Base-by-base conservation (phyloP, 441 rosid species). In the Kokia cookei region DNA sequence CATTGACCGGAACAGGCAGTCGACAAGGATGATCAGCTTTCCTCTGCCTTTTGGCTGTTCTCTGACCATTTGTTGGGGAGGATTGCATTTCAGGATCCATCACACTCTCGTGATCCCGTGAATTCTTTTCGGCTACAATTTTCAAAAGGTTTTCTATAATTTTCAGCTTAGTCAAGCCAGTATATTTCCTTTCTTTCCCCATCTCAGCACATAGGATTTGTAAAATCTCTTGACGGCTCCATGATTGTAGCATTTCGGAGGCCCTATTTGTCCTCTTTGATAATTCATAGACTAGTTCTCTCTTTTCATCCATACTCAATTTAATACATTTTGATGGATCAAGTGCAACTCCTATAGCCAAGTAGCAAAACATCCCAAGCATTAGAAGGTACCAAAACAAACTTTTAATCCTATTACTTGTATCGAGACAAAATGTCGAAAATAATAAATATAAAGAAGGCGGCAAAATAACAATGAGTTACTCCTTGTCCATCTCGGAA, bases 171-270 rank as follows among this genome's bases (percentile, higher is more conserved):
- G 98, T 92, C 79, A 96, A 86, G 75, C 99, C 99, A 7, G 97
- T 96, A 68, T 93, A 96, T 80, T 96, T 96, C 80, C 99, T 84
- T 81, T 96, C 99, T 82, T 96, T 96, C 55, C 99, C 99, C 98
- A 92, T 90, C 82, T 92, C 99, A 7, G 83, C 91, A 73, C 97
- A 96, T 24, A 93, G 84, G 80, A 96, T 90, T 81, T 93, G 92
- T 69, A 96, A 78, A 85, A 96, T 96, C 79, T 96, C 99, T 84
- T 93, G 98, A 17, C 98, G 93, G 78, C 94, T 96, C 99, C 99
- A 96, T 73, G 94, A 82, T 76, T 91, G 97, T 58, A 96, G 83
- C 71, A 83, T 76, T 78, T 89, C 98, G 61, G 93, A 47, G 69
- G 94, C 98, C 76, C 83, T 72, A 45, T 69, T 81, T 6, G 97